These are phyloP conservation scores for Fusarium nelsonii DNA, from an alignment of 2,329 filamentous ascomycete species.

Conservation along the genomic window DNA sequence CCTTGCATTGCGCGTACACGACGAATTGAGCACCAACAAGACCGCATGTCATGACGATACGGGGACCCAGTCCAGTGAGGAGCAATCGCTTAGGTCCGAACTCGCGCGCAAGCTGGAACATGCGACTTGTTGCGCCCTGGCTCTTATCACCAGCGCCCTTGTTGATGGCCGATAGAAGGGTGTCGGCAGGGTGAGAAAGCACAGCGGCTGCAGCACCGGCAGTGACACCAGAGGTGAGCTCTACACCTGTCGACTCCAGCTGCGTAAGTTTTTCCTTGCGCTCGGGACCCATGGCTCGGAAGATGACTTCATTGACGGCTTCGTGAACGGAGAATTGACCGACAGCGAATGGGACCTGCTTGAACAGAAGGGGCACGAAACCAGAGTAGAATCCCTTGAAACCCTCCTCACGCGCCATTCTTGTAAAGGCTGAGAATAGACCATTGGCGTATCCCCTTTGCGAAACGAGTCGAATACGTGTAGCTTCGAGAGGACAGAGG, in stretches of 20 bases:
- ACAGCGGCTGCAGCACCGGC: conserved; percentile 91
- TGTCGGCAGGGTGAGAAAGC: conserved; percentile 89
- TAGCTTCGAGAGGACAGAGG: conserved; percentile 92
- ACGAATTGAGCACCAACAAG: conserved; percentile 67
- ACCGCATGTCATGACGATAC: conserved; percentile 66
- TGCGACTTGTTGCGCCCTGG: conserved; percentile 62
- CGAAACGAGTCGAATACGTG: conserved; percentile 81
- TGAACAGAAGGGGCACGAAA: conserved; percentile 87
- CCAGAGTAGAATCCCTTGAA: conserved; percentile 89
- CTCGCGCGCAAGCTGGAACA: conserved; percentile 65
- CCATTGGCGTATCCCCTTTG: conserved; percentile 82
- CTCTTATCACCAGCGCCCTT: conserved; percentile 64
- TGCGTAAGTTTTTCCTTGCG: conserved; percentile 76
- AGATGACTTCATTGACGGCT: conserved; percentile 84
- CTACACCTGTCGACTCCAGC: conserved; percentile 82
- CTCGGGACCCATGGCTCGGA: conserved; percentile 72
- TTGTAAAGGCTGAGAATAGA: conserved; percentile 77
- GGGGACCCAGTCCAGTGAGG: conserved; percentile 62
- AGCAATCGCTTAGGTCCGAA: conserved; percentile 64
- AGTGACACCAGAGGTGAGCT: conserved; percentile 86
- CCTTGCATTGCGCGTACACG: conserved; percentile 67
- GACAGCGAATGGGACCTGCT: conserved; percentile 94
- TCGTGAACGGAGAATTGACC: conserved; percentile 96
- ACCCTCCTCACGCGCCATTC: conserved; percentile 82
- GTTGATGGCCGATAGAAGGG: conserved; percentile 67